These are phyloP conservation scores for Lipomyces orientalis DNA, from an alignment of 805 yeast species.

Conservation along the genomic window DNA sequence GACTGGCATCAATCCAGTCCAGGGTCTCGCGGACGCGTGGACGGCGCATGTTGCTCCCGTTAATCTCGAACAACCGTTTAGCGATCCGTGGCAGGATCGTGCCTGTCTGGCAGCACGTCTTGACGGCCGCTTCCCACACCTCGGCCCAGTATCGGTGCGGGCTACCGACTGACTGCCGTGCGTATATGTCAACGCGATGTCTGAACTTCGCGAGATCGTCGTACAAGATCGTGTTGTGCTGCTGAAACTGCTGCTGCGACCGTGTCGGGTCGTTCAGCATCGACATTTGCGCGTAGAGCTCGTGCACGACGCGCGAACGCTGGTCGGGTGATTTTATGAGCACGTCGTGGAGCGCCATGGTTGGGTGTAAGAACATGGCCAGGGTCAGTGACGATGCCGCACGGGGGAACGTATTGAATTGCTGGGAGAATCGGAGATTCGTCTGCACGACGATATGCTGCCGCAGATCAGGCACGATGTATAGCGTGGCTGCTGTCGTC, in stretches of 20 bases:
- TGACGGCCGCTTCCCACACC: constrained; percentile 8
- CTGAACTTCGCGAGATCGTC: constrained; percentile 32
- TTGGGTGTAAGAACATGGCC: constrained; percentile 32
- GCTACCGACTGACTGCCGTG: constrained; percentile 10
- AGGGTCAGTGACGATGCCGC: constrained; percentile 24
- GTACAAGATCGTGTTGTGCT: constrained; percentile 18
- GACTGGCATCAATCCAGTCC: constrained; percentile 27
- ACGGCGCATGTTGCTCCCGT: constrained; percentile 16
- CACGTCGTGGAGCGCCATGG: constrained; percentile 31
- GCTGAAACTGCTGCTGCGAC: constrained; percentile 12
- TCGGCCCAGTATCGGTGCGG: constrained; percentile 29
- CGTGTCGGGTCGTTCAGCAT: constrained; percentile 3
- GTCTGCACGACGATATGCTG: constrained; percentile 10
- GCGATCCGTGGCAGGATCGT: constrained; percentile 30
- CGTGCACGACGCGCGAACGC: constrained; percentile 32
- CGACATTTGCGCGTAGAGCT: constrained; percentile 28
- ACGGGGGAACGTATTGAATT: constrained; percentile 16
- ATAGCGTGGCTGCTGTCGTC: constrained; percentile 4
- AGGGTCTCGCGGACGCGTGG: constrained; percentile 22
- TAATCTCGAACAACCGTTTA: constrained; percentile 27
- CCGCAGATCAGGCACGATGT: constrained; percentile 17
- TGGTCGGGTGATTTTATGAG: constrained; percentile 30
- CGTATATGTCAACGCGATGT: constrained; percentile 28
- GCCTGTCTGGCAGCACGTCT: neutral
- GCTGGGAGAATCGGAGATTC: constrained; percentile 29